These are phyloP conservation scores for Aspergillus kassunensis DNA, from an alignment of 495 filamentous ascomycete species.

Conservation along the genomic window DNA sequence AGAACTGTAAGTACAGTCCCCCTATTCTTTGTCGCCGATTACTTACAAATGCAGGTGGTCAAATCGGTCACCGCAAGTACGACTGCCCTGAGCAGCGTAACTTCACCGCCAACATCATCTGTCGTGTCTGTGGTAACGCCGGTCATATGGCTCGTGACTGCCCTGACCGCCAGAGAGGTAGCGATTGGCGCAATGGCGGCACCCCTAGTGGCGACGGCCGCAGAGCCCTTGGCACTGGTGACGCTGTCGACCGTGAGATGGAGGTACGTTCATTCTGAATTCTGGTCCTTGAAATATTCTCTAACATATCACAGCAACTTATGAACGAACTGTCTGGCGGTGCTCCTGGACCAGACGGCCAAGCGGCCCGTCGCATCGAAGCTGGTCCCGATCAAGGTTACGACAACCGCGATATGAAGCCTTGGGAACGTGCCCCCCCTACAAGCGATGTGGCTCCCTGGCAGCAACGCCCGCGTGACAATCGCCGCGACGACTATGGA, in stretches of 20 bases:
- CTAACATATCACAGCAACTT: constrained; percentile 66
- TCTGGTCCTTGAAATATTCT: neutral
- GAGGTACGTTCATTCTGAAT: constrained; percentile 59
- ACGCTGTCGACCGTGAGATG: constrained; percentile 90
- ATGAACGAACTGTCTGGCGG: constrained; percentile 94
- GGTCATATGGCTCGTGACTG: constrained; percentile 94
- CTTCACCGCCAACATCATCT: constrained; percentile 98
- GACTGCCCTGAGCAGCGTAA: constrained; percentile 98
- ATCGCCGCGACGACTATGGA: constrained; percentile 51
- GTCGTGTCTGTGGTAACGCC: constrained; percentile 94
- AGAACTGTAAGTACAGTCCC: constrained; percentile 70
- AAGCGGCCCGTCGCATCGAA: constrained; percentile 79
- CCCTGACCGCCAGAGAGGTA: constrained; percentile 84
- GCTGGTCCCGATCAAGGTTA: constrained; percentile 62
- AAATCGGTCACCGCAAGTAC: constrained; percentile 98
- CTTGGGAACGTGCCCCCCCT: constrained; percentile 79
- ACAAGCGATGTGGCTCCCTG: constrained; percentile 83
- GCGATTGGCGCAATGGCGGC: constrained; percentile 81
- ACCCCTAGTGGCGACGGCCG: constrained; percentile 40
- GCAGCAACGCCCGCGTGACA: constrained; percentile 55
- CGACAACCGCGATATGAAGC: constrained; percentile 62
- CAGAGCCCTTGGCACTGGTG: constrained; percentile 69
- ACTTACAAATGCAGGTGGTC: constrained; percentile 54
- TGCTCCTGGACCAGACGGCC: constrained; percentile 55
- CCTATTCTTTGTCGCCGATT: neutral